Base-by-base conservation (phyloP, 1,139 yeast genomes). In the Blastobotrys proliferans region DNA sequence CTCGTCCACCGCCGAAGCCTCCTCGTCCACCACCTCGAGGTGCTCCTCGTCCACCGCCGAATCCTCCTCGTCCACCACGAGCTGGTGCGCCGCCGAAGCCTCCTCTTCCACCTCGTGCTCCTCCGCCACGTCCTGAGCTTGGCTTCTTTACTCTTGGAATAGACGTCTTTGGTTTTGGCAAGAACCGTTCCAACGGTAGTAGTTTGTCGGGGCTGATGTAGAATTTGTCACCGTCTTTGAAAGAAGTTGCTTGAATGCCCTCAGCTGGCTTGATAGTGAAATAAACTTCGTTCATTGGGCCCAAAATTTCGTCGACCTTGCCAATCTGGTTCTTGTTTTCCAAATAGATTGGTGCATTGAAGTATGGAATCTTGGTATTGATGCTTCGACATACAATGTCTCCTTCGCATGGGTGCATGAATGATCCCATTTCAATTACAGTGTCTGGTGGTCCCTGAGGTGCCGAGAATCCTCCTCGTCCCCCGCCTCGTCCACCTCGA, bases 311-410 rank as follows among this genome's bases (percentile, higher is more conserved):
- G 65, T 94, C 99, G 47, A 94, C 95, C 69, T 94, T 94, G 58
- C 99, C 99, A 44, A 94, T 81, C 62, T 85, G 94, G 24, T 95
- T 84, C 74, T 69, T 69, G 75, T 92, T 92, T 66, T 92, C 97
- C 56, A 92, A 77, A 66, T 83, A 94, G 62, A 94, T 90, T 63
- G 98, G 98, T 22, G 99, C 99, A 70, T 94, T 94, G 77, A 94
- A 94, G 68, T 92, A 94, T 58, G 99, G 99, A 55, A 94, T 76
- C 73, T 92, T 92, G 49, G 86, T 79, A 67, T 92, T 92, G 60
- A 85, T 85, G 39, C 97, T 87, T 62, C 92, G 87, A 72, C 97
- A 92, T 44, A 94, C 95, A 63, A 94, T 84, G 62, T 94, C 98
- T 49, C 96, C 97, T 69, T 94, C 99, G 66, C 96, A 90, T 11